Percentiles rank a stretch among this genome's conserved stretches.
Evolutionary conservation across 2,329 filamentous ascomycete genomes (phyloP).

Genomic region (Colletotrichum spaethianum): DNA sequence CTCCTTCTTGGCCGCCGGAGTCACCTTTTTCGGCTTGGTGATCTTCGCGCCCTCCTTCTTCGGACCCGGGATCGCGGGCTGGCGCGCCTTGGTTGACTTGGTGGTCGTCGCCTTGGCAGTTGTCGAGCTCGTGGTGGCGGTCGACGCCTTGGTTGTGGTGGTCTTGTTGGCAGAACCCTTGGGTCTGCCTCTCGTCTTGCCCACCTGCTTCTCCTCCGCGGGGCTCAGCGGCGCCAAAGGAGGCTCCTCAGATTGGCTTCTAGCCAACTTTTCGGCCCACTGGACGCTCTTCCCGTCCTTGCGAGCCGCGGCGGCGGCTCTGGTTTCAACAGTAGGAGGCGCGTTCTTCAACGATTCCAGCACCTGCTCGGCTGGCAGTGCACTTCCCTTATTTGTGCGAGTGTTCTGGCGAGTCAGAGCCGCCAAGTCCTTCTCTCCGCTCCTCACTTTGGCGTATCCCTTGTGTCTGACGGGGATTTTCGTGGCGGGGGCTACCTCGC

Average conservation of each 20-base stretch:
- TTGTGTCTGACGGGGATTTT: constrained; percentile 36
- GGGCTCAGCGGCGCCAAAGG: not conserved
- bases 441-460: constrained; percentile 42
- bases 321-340: not conserved
- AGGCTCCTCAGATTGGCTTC: constrained; percentile 28
- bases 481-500: constrained; percentile 14
- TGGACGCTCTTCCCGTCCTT: constrained; percentile 30
- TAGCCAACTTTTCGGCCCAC: constrained; percentile 32
- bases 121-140: not conserved
- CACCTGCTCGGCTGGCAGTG: constrained; percentile 50
- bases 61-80: constrained; percentile 18
- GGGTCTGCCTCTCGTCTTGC: constrained; percentile 16
- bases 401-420: constrained; percentile 60
- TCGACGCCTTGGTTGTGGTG: not conserved
- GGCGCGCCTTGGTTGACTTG: constrained; percentile 22
- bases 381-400: constrained; percentile 59
- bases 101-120: constrained; percentile 9
- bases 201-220: constrained; percentile 27
- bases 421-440: constrained; percentile 58
- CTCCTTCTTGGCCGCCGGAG: constrained; percentile 34
- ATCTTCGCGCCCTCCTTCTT: constrained; percentile 52
- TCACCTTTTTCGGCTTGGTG: constrained; percentile 44
- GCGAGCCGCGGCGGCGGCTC: not conserved
- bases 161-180: constrained; percentile 5
- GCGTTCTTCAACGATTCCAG: constrained; percentile 46